Conservation (phyloP, 2,329 filamentous ascomycete species). For the Raffaelea arxii region DNA sequence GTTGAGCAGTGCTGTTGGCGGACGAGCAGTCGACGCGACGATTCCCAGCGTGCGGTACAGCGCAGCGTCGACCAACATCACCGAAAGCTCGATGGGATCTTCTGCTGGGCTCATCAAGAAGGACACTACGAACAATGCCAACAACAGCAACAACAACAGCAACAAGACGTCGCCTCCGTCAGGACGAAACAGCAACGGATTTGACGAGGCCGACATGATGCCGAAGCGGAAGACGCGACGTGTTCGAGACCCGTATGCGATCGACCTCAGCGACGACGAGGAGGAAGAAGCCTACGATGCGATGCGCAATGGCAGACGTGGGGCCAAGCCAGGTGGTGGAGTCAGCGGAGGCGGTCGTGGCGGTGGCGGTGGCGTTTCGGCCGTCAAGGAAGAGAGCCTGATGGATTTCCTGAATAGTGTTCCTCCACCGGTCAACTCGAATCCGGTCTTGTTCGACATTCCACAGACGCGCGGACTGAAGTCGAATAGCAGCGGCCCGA, state of each 20-base stretch:
- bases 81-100: slow-evolving; percentile 64
- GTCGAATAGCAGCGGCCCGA: slow-evolving; percentile 35
- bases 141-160: too few relatives aligned
- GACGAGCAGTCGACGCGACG: slow-evolving; percentile 47
- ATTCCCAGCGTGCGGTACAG: slow-evolving; percentile 47
- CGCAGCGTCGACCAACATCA: slow-evolving; percentile 45
- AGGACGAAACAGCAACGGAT: slow-evolving; percentile 19
- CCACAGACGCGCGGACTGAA: slow-evolving; percentile 21
- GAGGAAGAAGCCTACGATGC: slow-evolving; percentile 32
- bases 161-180: slow-evolving; percentile 12
- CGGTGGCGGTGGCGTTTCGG: slow-evolving; percentile 24
- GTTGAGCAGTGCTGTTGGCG: slow-evolving; percentile 43
- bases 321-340: slow-evolving; percentile 8
- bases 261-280: slow-evolving; percentile 68
- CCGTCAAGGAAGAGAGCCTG: slow-evolving; percentile 54
- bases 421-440: slow-evolving; percentile 50
- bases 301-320: slow-evolving; percentile 24
- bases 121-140: too few relatives aligned
- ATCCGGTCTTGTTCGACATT: slow-evolving; percentile 23
- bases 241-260: slow-evolving; percentile 84
- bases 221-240: slow-evolving; percentile 67
- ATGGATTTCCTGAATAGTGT: slow-evolving; percentile 65
- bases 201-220: slow-evolving; percentile 44
- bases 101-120: slow-evolving; percentile 56
- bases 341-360: slow-evolving; percentile 27